A percentile compares a stretch with the other conserved stretches of the same genome.
phyloP scores from a whole-genome alignment of 1,284 basidiomycete genomes.

The Blastosporella zonata region DNA sequence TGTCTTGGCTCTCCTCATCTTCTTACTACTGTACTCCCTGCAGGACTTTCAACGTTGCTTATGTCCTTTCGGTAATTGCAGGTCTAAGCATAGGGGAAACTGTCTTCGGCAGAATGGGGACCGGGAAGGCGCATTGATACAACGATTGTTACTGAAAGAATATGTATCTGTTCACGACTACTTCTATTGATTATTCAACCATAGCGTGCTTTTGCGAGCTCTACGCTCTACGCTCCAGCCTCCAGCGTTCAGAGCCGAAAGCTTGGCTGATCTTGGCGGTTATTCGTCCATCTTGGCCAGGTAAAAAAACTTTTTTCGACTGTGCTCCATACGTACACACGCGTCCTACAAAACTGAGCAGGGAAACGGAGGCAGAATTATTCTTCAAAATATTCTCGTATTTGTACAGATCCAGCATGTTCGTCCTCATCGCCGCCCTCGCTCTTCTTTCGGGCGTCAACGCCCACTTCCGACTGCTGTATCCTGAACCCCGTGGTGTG shows the following conservation, averaged over 20 bases:
- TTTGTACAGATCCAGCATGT: too few relatives aligned
- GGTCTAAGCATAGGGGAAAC: conserved; percentile 67
- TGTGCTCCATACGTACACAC: too few relatives aligned
- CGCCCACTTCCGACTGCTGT: conserved; percentile 65
- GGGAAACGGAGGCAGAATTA: too few relatives aligned
- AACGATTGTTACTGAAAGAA: not conserved
- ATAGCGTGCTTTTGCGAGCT: too few relatives aligned
- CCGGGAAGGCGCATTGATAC: conserved; percentile 16
- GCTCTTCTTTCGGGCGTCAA: conserved; percentile 33
- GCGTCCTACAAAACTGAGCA: too few relatives aligned
- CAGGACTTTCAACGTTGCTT: conserved; percentile 75
- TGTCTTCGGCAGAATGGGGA: conserved; percentile 54
- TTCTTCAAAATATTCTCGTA: too few relatives aligned
- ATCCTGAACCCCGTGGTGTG: conserved; percentile 52
- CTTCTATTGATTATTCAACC: too few relatives aligned
- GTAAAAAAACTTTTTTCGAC: too few relatives aligned
- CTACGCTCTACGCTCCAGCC: too few relatives aligned
- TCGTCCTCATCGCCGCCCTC: conserved; percentile 31
- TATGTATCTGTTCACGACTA: not conserved
- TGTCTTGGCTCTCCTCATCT: not conserved
- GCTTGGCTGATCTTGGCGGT: too few relatives aligned
- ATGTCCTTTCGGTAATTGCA: conserved; percentile 59
- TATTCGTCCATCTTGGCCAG: too few relatives aligned
- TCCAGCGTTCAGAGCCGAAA: too few relatives aligned
- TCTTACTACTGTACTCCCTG: conserved; percentile 14